Percentiles rank a stretch among this genome's conserved stretches.
These are phyloP conservation scores for Phytophthora europaea DNA, from an alignment of 352 stramenopile genomes.

Conservation along the genomic window DNA sequence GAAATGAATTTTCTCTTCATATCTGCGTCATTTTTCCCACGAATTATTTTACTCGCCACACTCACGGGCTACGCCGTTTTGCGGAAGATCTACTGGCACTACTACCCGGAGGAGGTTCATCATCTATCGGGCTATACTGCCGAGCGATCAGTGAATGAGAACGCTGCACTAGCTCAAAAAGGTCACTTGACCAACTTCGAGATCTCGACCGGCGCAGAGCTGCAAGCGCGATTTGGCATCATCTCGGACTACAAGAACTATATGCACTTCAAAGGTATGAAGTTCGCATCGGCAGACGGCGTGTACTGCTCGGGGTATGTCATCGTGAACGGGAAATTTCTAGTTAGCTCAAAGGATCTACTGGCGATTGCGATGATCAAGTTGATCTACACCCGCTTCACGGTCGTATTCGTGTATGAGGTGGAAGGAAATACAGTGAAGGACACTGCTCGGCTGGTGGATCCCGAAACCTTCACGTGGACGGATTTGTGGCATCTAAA, in stretches of 20 bases:
- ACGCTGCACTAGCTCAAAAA: conserved; percentile 9
- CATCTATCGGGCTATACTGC: conserved; percentile 6
- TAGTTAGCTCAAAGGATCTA: conserved; percentile 41
- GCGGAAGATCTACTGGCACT: conserved; percentile 18
- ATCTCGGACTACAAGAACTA: conserved; percentile 49
- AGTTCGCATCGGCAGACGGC: conserved; percentile 43
- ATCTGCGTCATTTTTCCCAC: conserved; percentile 15
- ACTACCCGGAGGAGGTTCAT: conserved; percentile 20
- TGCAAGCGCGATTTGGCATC: conserved; percentile 39
- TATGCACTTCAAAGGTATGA: conserved; percentile 41
- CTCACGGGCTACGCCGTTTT: conserved; percentile 17
- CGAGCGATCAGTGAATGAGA: conserved; percentile 13
- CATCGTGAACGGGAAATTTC: conserved; percentile 42
- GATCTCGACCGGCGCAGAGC: conserved; percentile 33
- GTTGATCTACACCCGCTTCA: conserved; percentile 26
- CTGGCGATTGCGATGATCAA: conserved; percentile 43
- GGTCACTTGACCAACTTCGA: conserved; percentile 38
- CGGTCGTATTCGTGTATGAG: conserved; percentile 42
- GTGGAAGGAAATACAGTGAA: conserved; percentile 43
- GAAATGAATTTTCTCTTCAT: conserved; percentile 16
- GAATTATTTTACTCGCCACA: conserved; percentile 14
- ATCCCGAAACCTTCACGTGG: conserved; percentile 38
- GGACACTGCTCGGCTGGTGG: conserved; percentile 38
- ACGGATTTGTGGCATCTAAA: conserved; percentile 29
- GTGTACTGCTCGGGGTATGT: conserved; percentile 47